Conservation (phyloP, 176 grass and related monocot species). For the Eleusine coracana region DNA sequence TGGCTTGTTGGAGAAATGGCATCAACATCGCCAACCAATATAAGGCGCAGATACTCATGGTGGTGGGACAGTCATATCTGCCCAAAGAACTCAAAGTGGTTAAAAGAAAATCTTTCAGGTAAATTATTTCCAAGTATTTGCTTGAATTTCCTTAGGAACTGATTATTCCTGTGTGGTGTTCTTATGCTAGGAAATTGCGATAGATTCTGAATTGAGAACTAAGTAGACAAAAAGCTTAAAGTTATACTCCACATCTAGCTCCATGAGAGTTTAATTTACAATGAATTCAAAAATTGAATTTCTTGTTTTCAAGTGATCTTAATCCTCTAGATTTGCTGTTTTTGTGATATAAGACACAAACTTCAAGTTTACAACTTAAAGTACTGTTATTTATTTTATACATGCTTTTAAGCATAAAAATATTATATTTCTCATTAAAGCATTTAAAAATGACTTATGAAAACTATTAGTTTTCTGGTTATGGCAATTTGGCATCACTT, state of each 20-base stretch:
- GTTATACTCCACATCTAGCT: conserved; percentile 8
- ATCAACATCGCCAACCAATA: conserved; percentile 54
- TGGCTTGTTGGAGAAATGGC: conserved; percentile 57
- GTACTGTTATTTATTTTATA: not conserved
- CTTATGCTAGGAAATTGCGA: not conserved
- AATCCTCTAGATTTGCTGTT: not conserved
- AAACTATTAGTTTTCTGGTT: not conserved
- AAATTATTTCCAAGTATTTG: conserved; percentile 27
- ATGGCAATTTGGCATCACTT: not conserved
- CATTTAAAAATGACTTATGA: not conserved
- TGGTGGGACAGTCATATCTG: conserved; percentile 96
- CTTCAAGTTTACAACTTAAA: not conserved
- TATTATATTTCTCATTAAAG: not conserved
- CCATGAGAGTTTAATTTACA: conserved; percentile 20
- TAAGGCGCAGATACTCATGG: conserved; percentile 79
- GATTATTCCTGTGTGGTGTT: not conserved
- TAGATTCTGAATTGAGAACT: conserved; percentile 1
- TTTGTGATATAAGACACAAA: conserved; percentile 8
- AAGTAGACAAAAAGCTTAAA: not conserved
- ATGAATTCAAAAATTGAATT: conserved; percentile 4
- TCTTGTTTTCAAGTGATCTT: not conserved
- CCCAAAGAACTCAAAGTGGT: conserved; percentile 93
- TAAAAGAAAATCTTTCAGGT: conserved; percentile 94
- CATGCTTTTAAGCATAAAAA: too few relatives aligned
- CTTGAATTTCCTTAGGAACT: not conserved